Conservation (phyloP, 140 eudicot genomes). For the Oenanthe javanica region DNA sequence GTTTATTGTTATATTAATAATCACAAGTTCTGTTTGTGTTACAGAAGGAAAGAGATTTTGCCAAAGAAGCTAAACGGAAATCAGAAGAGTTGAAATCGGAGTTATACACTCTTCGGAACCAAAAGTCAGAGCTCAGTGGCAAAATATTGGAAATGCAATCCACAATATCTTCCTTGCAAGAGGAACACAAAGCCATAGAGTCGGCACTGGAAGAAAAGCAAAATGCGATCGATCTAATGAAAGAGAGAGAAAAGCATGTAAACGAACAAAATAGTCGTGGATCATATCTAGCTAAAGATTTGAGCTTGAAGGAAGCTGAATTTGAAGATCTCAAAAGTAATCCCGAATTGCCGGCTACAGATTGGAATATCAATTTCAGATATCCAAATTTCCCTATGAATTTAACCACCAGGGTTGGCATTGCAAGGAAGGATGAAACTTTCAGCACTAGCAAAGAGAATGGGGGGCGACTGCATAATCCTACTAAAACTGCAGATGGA, state of each 20-base stretch:
- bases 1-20: too few species aligned
- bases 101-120: too few species aligned
- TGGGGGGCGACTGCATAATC: conserved; percentile 8
- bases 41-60: too few species aligned
- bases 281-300: conserved; percentile 11
- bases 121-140: conserved; percentile 21
- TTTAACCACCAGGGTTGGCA: conserved; percentile 3
- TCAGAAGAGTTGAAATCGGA: too few species aligned
- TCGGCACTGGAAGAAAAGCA: conserved; percentile 45
- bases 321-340: conserved; percentile 30
- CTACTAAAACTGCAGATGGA: conserved; percentile 9
- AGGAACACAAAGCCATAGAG: conserved; percentile 48
- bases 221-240: conserved; percentile 38
- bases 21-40: too few species aligned
- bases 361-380: conserved; percentile 32
- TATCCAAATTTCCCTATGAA: conserved; percentile 23
- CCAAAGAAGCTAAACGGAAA: too few species aligned
- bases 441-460: background rate
- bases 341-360: conserved; percentile 17
- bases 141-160: conserved; percentile 58
- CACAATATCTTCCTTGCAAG: conserved; percentile 58
- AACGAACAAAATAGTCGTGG: conserved; percentile 15
- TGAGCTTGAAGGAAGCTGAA: conserved; percentile 41
- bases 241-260: conserved; percentile 11
- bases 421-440: background rate